Evolutionary conservation across 2,329 filamentous ascomycete genomes (phyloP), one percentile per base, ranked within the genome.

Genomic region (Fusarium duplospermum): DNA sequence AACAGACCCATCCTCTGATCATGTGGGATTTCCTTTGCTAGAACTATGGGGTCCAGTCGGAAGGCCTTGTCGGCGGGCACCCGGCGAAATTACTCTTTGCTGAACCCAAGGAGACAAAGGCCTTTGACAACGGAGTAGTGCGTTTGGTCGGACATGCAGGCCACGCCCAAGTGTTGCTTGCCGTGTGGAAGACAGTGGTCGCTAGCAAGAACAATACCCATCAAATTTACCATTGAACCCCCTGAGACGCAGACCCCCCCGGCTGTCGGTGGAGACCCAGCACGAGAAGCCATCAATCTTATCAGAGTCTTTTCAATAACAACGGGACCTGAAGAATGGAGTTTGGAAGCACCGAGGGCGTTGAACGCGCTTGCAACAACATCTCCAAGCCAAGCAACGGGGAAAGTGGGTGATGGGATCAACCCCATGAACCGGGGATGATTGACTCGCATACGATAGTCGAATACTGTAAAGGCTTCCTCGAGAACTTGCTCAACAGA

Each of bases 161-260:
- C 70, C 4, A 67, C 7, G 0, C 54, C 70, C 6, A 60, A 60
- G 1, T 52, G 22, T 0, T 45, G 54, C n/a, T 77, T 24, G 3
- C 71, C 69, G 3, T 20, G 69, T 9, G 67, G 66, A 2, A 79
- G 60, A 27, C 59, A 64, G 0, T 62, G 64, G 50, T 79, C 76
- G 0, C 76, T 70, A 1, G 77, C 74, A 2, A 76, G 47, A 3
- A 77, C 66, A 18, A 79, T 70, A 1, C 69, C 77, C 63, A 75
- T 73, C 35, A 79, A 20, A 45, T 79, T 79, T 22, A 74, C 77
- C 67, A 79, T 77, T n/a, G 75, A 76, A 6, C 76, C 77, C 3
- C 76, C 77, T 1, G 77, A 79, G 9, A 79, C 76, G 29, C 67
- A 77, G 13, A 78, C 57, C n/a, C n/a, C n/a, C n/a, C n/a, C n/a